Base-by-base conservation (phyloP, 495 filamentous ascomycete species). In the Neurospora sp. region DNA sequence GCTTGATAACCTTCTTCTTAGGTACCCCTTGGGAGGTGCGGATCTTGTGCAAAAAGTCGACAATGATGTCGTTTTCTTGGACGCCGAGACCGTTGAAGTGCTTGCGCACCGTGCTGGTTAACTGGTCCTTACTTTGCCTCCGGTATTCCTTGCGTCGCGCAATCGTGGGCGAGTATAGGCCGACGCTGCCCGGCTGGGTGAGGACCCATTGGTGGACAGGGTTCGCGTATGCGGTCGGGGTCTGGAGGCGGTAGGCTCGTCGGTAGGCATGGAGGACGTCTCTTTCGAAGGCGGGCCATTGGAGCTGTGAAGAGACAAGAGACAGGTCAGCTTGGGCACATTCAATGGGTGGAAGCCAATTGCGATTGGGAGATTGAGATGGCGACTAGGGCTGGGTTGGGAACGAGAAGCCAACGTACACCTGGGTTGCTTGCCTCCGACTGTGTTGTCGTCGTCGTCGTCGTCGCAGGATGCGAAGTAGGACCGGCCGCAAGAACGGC, bases 81-180 rank as follows among this genome's bases (percentile, higher is more conserved):
- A 97, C 88, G 11, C 91, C 93, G 70, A 92, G 86, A 31, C 89
- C 91, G 79, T 97, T 97, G 82, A 98, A 97, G 80, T 97, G 93
- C 83, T 94, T 97, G 73, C 95, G 85, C 35, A 96, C 93, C 11
- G 91, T 86, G 73, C 90, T 86, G n/a, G 93, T 92, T 42, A 98
- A 86, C 76, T 94, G 88, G 37, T 95, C 90, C 78, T 93, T 92
- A 77, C 87, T 87, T 78, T 95, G 89, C 71, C 92, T 86, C 70
- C 92, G 80, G 71, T 89, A 83, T 39, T 88, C 85, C 78, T 87
- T 88, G 71, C 83, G 84, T 71, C 88, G 80, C 70, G 89, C 90
- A 86, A 93, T 93, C 23, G 91, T 93, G n/a, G 92, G 91, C 0
- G 90, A 92, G 76, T 87, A 85, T 70, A 89, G 82, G 31, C 93